Evolutionary conservation across 805 yeast genomes (phyloP).

Genomic region (Wickerhamiella occidentalis): DNA sequence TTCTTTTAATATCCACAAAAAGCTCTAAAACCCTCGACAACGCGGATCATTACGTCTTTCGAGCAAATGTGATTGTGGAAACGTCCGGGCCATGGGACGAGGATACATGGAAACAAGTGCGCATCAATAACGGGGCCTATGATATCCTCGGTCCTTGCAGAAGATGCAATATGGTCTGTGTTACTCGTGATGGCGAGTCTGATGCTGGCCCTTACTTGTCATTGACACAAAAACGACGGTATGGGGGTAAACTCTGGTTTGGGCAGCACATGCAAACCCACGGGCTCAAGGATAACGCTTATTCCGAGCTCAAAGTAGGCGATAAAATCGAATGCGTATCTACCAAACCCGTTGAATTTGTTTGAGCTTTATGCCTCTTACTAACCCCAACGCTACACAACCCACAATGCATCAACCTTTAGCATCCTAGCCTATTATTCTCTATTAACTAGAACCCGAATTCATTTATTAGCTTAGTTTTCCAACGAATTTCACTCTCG

Average conservation of each 20-base stretch:
- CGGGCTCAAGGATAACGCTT: neutral
- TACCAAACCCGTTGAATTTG: neutral
- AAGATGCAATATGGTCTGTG: slow-evolving; percentile 37
- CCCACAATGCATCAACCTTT: no score
- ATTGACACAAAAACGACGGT: slow-evolving; percentile 28
- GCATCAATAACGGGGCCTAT: slow-evolving; percentile 14
- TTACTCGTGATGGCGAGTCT: slow-evolving; percentile 28
- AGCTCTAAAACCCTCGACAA: slow-evolving; percentile 23
- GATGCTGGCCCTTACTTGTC: slow-evolving; percentile 29
- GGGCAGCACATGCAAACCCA: slow-evolving; percentile 25
- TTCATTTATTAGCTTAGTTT: no score
- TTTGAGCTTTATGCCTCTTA: no score
- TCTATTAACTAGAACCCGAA: no score
- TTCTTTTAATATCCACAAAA: slow-evolving; percentile 28
- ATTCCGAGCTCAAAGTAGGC: neutral
- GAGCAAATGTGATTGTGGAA: slow-evolving; percentile 32
- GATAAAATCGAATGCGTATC: neutral
- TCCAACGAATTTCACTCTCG: no score
- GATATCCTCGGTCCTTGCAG: slow-evolving; percentile 28
- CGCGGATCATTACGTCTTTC: slow-evolving; percentile 22
- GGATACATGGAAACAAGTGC: slow-evolving; percentile 29
- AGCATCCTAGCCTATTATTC: no score
- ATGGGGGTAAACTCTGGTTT: slow-evolving; percentile 31
- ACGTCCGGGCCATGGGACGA: slow-evolving; percentile 29
- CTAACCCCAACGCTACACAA: no score